Evolutionary conservation across 345 rosid genomes (phyloP).

Genomic region (Citrus trifoliata): DNA sequence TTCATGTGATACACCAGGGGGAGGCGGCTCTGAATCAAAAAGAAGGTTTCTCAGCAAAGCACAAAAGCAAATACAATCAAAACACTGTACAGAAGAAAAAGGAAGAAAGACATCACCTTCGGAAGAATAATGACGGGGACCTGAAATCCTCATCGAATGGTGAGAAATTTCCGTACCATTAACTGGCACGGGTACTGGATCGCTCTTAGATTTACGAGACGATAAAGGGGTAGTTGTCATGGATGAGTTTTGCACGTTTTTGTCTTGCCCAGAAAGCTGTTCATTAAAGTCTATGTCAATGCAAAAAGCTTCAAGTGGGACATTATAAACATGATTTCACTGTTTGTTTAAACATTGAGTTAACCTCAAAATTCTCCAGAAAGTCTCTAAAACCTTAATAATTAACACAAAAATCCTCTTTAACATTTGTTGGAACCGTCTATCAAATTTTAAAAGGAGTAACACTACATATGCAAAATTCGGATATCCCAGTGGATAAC

Average conservation of each 20-base stretch:
- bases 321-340: background rate
- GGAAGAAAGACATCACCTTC: slow-evolving; percentile 32
- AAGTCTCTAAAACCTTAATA: background rate
- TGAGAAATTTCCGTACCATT: slow-evolving; percentile 33
- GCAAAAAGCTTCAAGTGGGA: background rate
- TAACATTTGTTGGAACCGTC: background rate
- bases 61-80: slow-evolving; percentile 1
- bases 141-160: slow-evolving; percentile 32
- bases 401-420: background rate
- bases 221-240: slow-evolving; percentile 16
- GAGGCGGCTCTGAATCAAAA: slow-evolving; percentile 41
- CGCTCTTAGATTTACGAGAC: slow-evolving; percentile 36
- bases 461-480: too few species aligned
- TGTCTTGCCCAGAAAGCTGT: slow-evolving; percentile 92
- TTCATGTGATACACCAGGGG: slow-evolving; percentile 52
- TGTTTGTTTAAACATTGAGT: background rate
- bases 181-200: slow-evolving; percentile 21
- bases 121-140: slow-evolving; percentile 16
- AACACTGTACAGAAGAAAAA: background rate
- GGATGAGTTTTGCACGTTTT: slow-evolving; percentile 30
- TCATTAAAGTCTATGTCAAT: slow-evolving; percentile 1
- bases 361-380: background rate
- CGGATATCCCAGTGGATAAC: too few species aligned
- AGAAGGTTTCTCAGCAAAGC: slow-evolving; percentile 16
- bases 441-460: too few species aligned